phyloP scores from a whole-genome alignment of 1,284 basidiomycete genomes.

The Schizophyllum amplum region DNA sequence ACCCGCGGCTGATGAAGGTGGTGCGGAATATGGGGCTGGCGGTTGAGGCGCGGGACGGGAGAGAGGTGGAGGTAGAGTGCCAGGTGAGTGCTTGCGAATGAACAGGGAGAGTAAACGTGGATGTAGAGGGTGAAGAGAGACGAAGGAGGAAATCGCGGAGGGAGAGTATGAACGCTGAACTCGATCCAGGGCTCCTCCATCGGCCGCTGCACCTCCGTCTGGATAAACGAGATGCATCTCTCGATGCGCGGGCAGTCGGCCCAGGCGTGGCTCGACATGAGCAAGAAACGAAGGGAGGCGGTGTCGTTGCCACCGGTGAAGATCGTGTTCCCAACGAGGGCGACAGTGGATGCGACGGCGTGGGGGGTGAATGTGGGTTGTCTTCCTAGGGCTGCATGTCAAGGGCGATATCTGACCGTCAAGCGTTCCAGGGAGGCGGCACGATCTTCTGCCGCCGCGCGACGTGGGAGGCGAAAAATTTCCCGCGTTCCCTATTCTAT shows the following conservation, averaged over 20 bases:
- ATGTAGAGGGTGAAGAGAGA: too few relatives aligned
- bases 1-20: conserved; percentile 62
- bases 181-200: conserved; percentile 64
- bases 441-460: conserved; percentile 52
- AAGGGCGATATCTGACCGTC: too few relatives aligned
- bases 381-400: too few relatives aligned
- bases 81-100: too few relatives aligned
- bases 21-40: conserved; percentile 52
- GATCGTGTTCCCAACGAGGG: conserved; percentile 59
- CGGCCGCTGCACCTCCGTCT: conserved; percentile 65
- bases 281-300: conserved; percentile 46
- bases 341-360: conserved; percentile 50
- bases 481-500: conserved; percentile 58
- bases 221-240: conserved; percentile 71
- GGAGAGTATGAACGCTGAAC: too few relatives aligned
- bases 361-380: conserved; percentile 52
- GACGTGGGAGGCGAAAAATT: conserved; percentile 63
- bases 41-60: conserved; percentile 36
- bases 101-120: too few relatives aligned
- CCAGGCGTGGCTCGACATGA: conserved; percentile 55
- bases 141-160: too few relatives aligned
- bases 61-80: conserved; percentile 53
- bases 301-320: conserved; percentile 53
- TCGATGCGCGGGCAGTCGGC: conserved; percentile 64
- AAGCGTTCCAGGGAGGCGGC: too few relatives aligned